Conservation (phyloP, 768 basidiomycete species). For the Phanerochaete carnosa region DNA sequence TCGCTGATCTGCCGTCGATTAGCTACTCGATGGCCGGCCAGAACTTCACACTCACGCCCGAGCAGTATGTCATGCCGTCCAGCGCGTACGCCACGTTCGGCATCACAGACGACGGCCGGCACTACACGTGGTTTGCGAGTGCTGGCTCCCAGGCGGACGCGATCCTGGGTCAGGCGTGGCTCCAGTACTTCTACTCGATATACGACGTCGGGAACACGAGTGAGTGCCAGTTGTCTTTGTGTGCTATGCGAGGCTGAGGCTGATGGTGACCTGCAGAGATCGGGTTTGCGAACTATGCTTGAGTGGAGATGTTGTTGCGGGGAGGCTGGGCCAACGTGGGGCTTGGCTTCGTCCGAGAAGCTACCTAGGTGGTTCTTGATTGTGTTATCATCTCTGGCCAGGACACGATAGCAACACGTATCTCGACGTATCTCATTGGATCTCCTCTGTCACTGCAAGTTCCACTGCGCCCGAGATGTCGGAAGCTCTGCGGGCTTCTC, state of each 20-base stretch:
- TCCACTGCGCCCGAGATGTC: too few relatives aligned
- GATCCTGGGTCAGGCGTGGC: slow-evolving; percentile 1
- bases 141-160: neutral
- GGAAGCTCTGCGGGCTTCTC: too few relatives aligned
- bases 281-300: neutral
- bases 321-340: too few relatives aligned
- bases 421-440: too few relatives aligned
- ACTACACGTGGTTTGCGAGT: slow-evolving; percentile 3
- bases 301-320: neutral
- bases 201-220: slow-evolving; percentile 1
- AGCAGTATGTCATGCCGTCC: slow-evolving; percentile 1
- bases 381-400: too few relatives aligned
- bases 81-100: neutral
- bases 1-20: neutral
- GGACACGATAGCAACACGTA: too few relatives aligned
- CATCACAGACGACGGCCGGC: slow-evolving; percentile 5
- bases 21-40: neutral
- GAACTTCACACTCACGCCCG: neutral
- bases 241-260: neutral
- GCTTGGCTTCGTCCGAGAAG: too few relatives aligned
- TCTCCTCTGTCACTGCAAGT: too few relatives aligned
- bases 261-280: neutral
- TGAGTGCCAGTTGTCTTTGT: neutral
- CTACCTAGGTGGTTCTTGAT: too few relatives aligned
- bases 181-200: slow-evolving; percentile 6